phyloP scores from a whole-genome alignment of 257 asterid genomes.

The Ocimum tenuiflorum region DNA sequence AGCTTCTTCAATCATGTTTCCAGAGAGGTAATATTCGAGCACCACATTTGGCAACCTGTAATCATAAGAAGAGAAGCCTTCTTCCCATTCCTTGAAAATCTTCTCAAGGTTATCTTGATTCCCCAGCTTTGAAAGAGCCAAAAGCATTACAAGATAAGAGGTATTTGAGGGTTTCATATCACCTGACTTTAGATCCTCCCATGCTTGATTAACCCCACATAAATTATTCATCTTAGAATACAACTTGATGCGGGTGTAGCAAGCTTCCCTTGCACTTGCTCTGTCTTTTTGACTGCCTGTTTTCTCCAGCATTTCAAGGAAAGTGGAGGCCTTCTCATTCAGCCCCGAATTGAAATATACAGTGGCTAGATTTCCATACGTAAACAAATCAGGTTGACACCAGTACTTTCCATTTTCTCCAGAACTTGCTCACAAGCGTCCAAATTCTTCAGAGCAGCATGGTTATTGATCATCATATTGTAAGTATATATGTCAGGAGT shows the following conservation, averaged over 20 bases:
- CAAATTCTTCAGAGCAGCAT: slow-evolving; percentile 38
- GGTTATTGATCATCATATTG: slow-evolving; percentile 53
- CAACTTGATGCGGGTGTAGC: slow-evolving; percentile 39
- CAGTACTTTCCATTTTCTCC: slow-evolving; percentile 51
- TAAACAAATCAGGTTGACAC: slow-evolving; percentile 37
- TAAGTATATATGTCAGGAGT: slow-evolving; percentile 36
- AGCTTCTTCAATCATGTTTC: slow-evolving; percentile 58
- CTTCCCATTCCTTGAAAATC: slow-evolving; percentile 57
- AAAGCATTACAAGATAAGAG: slow-evolving; percentile 35
- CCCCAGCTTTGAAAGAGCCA: slow-evolving; percentile 42
- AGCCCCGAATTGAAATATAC: slow-evolving; percentile 41
- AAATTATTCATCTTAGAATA: slow-evolving; percentile 41
- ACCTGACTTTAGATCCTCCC: slow-evolving; percentile 35
- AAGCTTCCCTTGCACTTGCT: slow-evolving; percentile 17
- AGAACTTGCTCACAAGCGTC: slow-evolving; percentile 47
- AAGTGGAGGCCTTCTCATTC: slow-evolving; percentile 37
- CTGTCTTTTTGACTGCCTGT: slow-evolving; percentile 15
- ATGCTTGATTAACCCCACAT: slow-evolving; percentile 46
- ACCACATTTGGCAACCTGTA: slow-evolving; percentile 55
- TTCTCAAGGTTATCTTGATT: slow-evolving; percentile 44
- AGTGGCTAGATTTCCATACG: slow-evolving; percentile 61
- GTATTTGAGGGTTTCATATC: slow-evolving; percentile 24
- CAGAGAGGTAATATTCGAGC: slow-evolving; percentile 44
- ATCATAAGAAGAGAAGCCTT: slow-evolving; percentile 30
- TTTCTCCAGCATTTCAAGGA: slow-evolving; percentile 45